Conservation (phyloP, 805 yeast species). For the Sugiyamaella chiloensis region DNA sequence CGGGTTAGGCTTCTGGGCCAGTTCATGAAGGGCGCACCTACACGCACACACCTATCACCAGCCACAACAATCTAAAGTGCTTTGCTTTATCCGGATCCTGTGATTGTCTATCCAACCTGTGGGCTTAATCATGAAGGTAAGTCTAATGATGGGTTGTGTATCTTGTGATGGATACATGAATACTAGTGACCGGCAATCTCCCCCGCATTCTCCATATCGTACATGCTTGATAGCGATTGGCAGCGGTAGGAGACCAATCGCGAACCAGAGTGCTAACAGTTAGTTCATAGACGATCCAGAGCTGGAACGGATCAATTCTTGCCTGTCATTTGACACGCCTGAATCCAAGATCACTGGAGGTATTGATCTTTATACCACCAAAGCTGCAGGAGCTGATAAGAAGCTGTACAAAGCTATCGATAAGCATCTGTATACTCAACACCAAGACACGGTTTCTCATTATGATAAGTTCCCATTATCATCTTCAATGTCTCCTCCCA, state of each 20-base stretch:
- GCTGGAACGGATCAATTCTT: constrained; percentile 86
- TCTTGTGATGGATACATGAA: no score
- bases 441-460: constrained; percentile 23
- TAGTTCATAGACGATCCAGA: constrained; percentile 91
- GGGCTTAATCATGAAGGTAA: no score
- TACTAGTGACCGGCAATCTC: no score
- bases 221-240: no score
- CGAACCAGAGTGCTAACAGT: neutral
- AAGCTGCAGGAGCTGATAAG: constrained; percentile 85
- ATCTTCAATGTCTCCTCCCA: constrained; percentile 16
- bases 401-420: constrained; percentile 86
- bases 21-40: no score
- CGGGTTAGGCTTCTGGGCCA: no score
- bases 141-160: no score
- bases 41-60: neutral
- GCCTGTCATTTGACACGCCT: constrained; percentile 70
- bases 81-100: neutral
- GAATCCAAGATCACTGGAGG: constrained; percentile 82
- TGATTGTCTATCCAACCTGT: no score
- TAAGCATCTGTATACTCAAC: constrained; percentile 60
- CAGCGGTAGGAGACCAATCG: neutral
- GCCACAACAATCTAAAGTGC: neutral
- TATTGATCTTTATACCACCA: constrained; percentile 90
- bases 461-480: constrained; percentile 12
- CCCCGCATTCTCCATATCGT: no score